A percentile compares a stretch with the other conserved stretches of the same genome.
phyloP scores from a whole-genome alignment of 306 rosid genomes.

The Cucumis cinereus region DNA sequence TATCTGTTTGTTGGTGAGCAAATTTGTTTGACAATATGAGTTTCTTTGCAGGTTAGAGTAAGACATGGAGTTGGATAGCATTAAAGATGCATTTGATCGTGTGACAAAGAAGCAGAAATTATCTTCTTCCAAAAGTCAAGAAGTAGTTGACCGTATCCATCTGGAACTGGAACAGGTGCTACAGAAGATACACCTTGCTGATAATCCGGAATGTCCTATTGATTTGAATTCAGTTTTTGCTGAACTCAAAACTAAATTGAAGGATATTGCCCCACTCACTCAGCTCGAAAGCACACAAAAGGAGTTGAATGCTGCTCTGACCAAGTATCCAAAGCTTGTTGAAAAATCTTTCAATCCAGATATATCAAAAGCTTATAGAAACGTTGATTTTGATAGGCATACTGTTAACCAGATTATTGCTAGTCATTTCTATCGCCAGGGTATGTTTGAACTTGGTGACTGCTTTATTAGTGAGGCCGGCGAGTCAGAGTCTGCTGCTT shows the following conservation, averaged over 20 bases:
- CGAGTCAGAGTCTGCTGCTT: constrained; percentile 46
- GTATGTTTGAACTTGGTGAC: constrained; percentile 76
- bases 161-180: constrained; percentile 47
- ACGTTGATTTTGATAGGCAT: constrained; percentile 43
- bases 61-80: constrained; percentile 59
- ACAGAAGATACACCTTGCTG: constrained; percentile 40
- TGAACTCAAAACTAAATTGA: constrained; percentile 47
- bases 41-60: not conserved
- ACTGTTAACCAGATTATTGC: constrained; percentile 63
- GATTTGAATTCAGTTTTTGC: constrained; percentile 32
- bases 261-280: constrained; percentile 40
- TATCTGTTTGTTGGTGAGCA: not conserved
- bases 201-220: constrained; percentile 18
- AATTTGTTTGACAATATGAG: not conserved
- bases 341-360: constrained; percentile 76
- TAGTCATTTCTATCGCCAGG: constrained; percentile 68
- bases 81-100: constrained; percentile 52
- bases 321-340: constrained; percentile 69
- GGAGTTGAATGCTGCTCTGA: constrained; percentile 63
- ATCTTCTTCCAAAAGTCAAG: constrained; percentile 61
- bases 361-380: constrained; percentile 83
- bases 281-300: constrained; percentile 64
- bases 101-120: constrained; percentile 66
- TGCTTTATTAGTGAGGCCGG: constrained; percentile 43
- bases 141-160: constrained; percentile 28